Base-by-base conservation (phyloP, 1,284 basidiomycete genomes). In the Mycosarcoma maydis region DNA sequence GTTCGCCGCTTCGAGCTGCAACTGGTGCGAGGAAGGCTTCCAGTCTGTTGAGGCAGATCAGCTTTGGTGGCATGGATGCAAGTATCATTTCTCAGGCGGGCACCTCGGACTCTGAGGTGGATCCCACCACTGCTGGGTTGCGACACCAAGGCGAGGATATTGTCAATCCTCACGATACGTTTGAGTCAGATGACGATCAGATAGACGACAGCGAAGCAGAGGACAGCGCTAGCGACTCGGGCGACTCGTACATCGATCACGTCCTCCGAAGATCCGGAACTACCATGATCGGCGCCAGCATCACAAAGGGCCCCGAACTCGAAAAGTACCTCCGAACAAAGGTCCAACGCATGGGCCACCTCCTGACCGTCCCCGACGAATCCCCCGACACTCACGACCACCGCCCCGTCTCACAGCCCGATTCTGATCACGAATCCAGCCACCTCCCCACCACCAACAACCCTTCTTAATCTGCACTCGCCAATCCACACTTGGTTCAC, bases 281-380 rank as follows among this genome's bases (percentile, higher is more conserved):
- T 4, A 92, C 92, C 36, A 87, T 94, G 83, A 89, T 94, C 44
- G 93, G 93, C 3, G 90, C 89, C 3, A 88, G 89, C 27, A 87
- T 88, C 32, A 90, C 91, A 8, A 85, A 89, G 50, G 92, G 92
- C 0, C 88, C 89, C 46, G 96, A 99, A 76, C 82, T 99, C 73
- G 93, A 98, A 78, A 93, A 91, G 83, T 99, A 99, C 81, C 83
- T 99, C 74, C 87, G 92, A 78, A 98, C 96, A 43, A 99, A 99
- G 83, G 89, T 98, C 19, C 85, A 94, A 78, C 86, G 90, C 59
- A 99, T 99, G 96, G 96, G 96, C 10, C 95, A 98, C 83, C 89
- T 95, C 84, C 84, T 96, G 23, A 88, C 89, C 24, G 80, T 92
- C 19, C 85, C 85, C 1, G 23, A 10, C 11, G 33, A 37, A 8